Conservation (phyloP, 2,329 filamentous ascomycete species). For the Eutypa lata region DNA sequence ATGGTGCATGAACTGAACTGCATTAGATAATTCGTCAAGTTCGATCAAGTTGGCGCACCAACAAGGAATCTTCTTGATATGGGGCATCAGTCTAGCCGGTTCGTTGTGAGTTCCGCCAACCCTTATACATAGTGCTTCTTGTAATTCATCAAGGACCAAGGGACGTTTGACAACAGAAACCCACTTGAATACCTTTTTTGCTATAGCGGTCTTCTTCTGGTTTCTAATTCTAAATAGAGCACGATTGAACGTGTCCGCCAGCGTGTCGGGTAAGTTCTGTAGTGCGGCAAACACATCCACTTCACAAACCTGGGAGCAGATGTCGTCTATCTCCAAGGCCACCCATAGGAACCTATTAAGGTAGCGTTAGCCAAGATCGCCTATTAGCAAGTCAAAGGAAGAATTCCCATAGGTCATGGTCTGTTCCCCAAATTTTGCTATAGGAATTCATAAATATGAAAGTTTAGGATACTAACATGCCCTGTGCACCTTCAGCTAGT, state of each 20-base stretch:
- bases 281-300: constrained; percentile 25
- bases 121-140: constrained; percentile 31
- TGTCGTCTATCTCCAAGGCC: constrained; percentile 31
- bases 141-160: constrained; percentile 30
- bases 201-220: constrained; percentile 14
- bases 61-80: constrained; percentile 19
- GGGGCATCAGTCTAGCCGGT: constrained; percentile 17
- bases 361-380: too few species aligned
- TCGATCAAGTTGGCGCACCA: constrained; percentile 33
- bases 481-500: too few species aligned
- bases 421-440: too few species aligned
- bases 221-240: constrained; percentile 22
- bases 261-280: constrained; percentile 23
- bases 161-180: constrained; percentile 28
- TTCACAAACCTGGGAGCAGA: constrained; percentile 30
- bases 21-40: constrained; percentile 26
- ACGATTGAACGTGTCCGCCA: constrained; percentile 26
- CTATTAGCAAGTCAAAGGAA: too few species aligned
- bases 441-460: too few species aligned
- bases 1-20: constrained; percentile 33
- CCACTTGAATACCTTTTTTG: constrained; percentile 27
- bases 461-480: too few species aligned
- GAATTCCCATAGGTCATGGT: too few species aligned
- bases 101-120: constrained; percentile 21
- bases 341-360: constrained; percentile 42